A percentile compares a stretch with the other conserved stretches of the same genome.
These are phyloP conservation scores for Saksenaea vasiformis DNA, from an alignment of 371 early-diverging fungal species.

Conservation along the genomic window DNA sequence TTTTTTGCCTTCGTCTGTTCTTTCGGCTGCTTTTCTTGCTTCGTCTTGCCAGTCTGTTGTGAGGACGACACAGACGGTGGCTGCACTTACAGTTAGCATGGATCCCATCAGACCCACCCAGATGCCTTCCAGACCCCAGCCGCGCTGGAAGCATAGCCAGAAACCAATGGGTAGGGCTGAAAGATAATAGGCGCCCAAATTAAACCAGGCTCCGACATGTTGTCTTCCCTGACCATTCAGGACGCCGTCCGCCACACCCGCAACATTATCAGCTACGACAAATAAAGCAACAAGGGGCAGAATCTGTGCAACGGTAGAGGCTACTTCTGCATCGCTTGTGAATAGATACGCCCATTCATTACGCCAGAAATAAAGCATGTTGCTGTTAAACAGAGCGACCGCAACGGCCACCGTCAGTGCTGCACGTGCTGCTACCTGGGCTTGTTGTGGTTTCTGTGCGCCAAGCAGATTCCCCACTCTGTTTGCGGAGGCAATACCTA, in stretches of 20 bases:
- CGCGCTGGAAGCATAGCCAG: slow-evolving; percentile 54
- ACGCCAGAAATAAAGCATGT: slow-evolving; percentile 37
- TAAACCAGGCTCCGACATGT: slow-evolving; percentile 66
- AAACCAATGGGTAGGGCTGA: slow-evolving; percentile 69
- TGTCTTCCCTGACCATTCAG: slow-evolving; percentile 74
- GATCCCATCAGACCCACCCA: slow-evolving; percentile 57
- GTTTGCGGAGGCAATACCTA: slow-evolving; percentile 70
- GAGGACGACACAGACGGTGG: slow-evolving; percentile 31
- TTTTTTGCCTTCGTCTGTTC: slow-evolving; percentile 19
- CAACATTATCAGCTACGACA: slow-evolving; percentile 72
- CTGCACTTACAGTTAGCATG: slow-evolving; percentile 21
- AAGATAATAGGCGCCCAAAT: slow-evolving; percentile 63
- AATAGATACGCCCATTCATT: slow-evolving; percentile 65
- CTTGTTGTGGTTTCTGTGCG: slow-evolving; percentile 48
- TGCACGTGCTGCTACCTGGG: slow-evolving; percentile 42
- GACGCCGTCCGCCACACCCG: slow-evolving; percentile 70
- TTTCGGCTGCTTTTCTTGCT: slow-evolving; percentile 21
- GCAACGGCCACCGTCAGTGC: slow-evolving; percentile 39
- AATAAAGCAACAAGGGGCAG: slow-evolving; percentile 77
- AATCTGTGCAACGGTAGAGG: slow-evolving; percentile 59
- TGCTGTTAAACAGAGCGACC: slow-evolving; percentile 32
- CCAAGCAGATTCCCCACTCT: slow-evolving; percentile 79
- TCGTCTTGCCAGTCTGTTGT: slow-evolving; percentile 37
- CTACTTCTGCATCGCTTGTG: slow-evolving; percentile 65
- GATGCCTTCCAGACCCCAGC: slow-evolving; percentile 61